Conservation (phyloP, 202 grass and related monocot species). For the Tripidium arundinaceum region DNA sequence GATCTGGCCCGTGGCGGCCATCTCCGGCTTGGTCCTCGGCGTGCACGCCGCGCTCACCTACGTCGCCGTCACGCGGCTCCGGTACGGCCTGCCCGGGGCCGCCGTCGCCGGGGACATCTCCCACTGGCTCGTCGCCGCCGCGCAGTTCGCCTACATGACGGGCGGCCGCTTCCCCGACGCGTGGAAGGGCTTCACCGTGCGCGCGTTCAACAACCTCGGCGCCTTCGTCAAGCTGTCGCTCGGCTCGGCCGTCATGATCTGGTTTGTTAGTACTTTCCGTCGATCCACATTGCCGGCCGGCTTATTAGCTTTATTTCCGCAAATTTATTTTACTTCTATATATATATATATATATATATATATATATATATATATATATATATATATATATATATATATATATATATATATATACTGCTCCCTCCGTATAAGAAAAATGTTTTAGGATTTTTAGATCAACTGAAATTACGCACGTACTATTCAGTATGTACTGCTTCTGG, state of each 20-base stretch:
- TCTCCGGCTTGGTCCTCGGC: constrained; percentile 39
- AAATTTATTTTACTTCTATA: not conserved
- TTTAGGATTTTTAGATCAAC: too few species aligned
- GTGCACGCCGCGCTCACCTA: constrained; percentile 47
- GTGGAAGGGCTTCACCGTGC: constrained; percentile 43
- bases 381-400: too few species aligned
- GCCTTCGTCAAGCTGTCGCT: constrained; percentile 62
- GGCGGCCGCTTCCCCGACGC: constrained; percentile 32
- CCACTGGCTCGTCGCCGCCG: constrained; percentile 49
- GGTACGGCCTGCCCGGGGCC: constrained; percentile 36
- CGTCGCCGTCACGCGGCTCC: constrained; percentile 22
- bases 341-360: too few species aligned
- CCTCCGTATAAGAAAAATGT: too few species aligned
- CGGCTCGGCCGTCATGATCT: constrained; percentile 51
- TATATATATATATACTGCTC: too few species aligned
- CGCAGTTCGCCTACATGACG: constrained; percentile 42
- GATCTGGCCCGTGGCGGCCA: constrained; percentile 42
- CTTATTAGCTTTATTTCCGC: not conserved
- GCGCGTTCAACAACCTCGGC: constrained; percentile 35
- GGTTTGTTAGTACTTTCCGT: constrained; percentile 7
- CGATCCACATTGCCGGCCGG: not conserved
- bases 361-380: too few species aligned
- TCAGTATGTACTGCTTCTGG: too few species aligned
- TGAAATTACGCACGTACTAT: too few species aligned
- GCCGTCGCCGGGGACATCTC: constrained; percentile 49